These are phyloP conservation scores for Miscanthus lutarioriparius DNA, from an alignment of 176 grass and related monocot genomes.

Conservation along the genomic window DNA sequence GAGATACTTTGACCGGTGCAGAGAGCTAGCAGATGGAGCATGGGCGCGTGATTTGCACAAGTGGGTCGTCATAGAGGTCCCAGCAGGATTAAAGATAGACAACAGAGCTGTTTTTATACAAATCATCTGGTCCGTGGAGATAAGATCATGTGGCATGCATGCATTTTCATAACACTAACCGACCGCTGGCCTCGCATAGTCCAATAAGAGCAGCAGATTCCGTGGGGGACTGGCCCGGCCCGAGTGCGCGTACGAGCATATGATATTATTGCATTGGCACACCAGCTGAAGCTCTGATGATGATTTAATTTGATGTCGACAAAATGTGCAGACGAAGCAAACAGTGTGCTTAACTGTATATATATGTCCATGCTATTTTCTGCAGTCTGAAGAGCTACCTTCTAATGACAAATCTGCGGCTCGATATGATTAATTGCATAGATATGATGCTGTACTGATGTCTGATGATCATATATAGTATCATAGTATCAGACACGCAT, in stretches of 20 bases:
- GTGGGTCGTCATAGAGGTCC: conserved; percentile 35
- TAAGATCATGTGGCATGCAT: conserved; percentile 39
- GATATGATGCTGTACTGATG: neutral
- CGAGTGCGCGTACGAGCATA: conserved; percentile 35
- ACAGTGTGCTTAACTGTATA: conserved; percentile 25
- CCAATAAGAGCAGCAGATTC: conserved; percentile 38
- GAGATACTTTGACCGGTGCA: conserved; percentile 35
- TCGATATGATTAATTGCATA: neutral
- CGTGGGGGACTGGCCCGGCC: conserved; percentile 34
- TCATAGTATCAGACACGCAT: neutral
- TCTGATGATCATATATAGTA: neutral
- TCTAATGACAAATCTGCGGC: neutral
- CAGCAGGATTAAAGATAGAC: conserved; percentile 22
- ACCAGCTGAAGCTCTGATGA: conserved; percentile 16
- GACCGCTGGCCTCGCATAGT: conserved; percentile 3
- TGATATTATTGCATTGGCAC: conserved; percentile 19
- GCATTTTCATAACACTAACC: conserved; percentile 45
- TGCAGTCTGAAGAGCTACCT: conserved; percentile 2
- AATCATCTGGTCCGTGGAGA: conserved; percentile 16
- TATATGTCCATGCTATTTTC: neutral
- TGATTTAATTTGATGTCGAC: conserved; percentile 38
- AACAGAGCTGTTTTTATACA: conserved; percentile 5
- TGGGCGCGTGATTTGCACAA: conserved; percentile 42
- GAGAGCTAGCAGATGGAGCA: conserved; percentile 29
- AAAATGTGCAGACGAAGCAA: conserved; percentile 27